Evolutionary conservation across 2,329 filamentous ascomycete genomes (phyloP), one percentile per base, ranked within the genome.

Genomic region (Talaromyces sp.): DNA sequence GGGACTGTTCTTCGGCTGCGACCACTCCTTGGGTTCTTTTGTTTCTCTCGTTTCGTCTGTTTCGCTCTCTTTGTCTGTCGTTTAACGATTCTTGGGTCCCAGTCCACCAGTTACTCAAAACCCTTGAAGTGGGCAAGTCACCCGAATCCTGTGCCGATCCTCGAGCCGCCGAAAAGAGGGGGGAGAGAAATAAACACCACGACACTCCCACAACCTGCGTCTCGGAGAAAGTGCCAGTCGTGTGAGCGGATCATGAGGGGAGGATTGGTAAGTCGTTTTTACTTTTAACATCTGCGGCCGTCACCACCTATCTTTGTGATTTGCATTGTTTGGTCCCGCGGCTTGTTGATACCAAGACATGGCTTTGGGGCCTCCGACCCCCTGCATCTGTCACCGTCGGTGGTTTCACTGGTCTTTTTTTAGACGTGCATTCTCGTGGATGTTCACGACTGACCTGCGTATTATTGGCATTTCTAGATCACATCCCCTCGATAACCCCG

Each of bases 341-440:
- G 47, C 51, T 55, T 57, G 55, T 54, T 50, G 41, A 56, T 52
- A 51, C 55, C 24, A 62, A 55, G 49, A 56, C 54, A 51, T 49
- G 54, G 45, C 53, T 52, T 59, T 56, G 44, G n/a, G 53, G 49
- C 43, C 44, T 45, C 44, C 41, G 43, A 44, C 51, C 50, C 55
- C 59, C 55, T 63, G 57, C 60, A 54, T 62, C 59, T 57, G 54
- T 51, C 55, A 57, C 51, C 47, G 42, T 36, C 46, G 55, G 51
- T 46, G 56, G 60, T 56, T 57, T 58, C 51, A 56, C 58, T 52
- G 44, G 50, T 56, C 52, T 59, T 62, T 61, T 60, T 61, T 58
- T 54, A 40, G 54, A 49, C 43, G 16, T 37, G 20, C 33, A 16
- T 32, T 46, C 24, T 40, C 27, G 20, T 44, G 40, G 19, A 33